These are phyloP conservation scores for Globisporangium nunn DNA, from an alignment of 352 stramenopile species.

Conservation along the genomic window DNA sequence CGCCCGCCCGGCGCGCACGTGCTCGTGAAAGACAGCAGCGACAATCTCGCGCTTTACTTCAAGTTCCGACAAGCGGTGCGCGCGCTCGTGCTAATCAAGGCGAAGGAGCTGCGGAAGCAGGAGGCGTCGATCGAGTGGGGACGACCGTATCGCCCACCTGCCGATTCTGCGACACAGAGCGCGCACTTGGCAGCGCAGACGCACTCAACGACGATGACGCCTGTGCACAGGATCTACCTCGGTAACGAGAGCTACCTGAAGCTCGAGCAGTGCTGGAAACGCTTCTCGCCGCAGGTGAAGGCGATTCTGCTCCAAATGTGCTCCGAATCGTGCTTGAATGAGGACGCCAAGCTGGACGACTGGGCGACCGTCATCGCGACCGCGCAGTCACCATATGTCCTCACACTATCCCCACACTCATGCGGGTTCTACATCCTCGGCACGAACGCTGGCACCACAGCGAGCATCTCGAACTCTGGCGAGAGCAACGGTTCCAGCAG, in stretches of 20 bases:
- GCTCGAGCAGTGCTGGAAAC: constrained; percentile 48
- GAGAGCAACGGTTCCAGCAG: neutral
- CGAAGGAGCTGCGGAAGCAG: constrained; percentile 40
- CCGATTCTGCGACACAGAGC: no score
- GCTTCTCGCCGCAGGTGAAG: constrained; percentile 51
- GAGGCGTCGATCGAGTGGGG: constrained; percentile 31
- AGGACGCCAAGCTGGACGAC: constrained; percentile 35
- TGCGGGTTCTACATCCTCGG: constrained; percentile 54
- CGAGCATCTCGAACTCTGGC: neutral
- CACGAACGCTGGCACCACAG: constrained; percentile 10
- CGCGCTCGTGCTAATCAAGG: constrained; percentile 31
- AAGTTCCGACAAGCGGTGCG: constrained; percentile 50
- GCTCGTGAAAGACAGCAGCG: constrained; percentile 35
- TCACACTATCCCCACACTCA: constrained; percentile 27
- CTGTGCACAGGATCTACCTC: constrained; percentile 38
- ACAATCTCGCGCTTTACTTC: constrained; percentile 35
- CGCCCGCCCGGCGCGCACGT: constrained; percentile 44
- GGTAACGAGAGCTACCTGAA: constrained; percentile 19
- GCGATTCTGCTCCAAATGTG: constrained; percentile 56
- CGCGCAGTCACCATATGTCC: constrained; percentile 20
- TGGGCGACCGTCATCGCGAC: constrained; percentile 21
- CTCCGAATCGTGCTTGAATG: constrained; percentile 35
- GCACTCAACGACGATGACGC: constrained; percentile 31
- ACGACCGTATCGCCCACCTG: constrained; percentile 2
- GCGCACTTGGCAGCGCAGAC: constrained; percentile 4